Conservation (phyloP, 148 eudicot genomes). For the Cornus kousa region DNA sequence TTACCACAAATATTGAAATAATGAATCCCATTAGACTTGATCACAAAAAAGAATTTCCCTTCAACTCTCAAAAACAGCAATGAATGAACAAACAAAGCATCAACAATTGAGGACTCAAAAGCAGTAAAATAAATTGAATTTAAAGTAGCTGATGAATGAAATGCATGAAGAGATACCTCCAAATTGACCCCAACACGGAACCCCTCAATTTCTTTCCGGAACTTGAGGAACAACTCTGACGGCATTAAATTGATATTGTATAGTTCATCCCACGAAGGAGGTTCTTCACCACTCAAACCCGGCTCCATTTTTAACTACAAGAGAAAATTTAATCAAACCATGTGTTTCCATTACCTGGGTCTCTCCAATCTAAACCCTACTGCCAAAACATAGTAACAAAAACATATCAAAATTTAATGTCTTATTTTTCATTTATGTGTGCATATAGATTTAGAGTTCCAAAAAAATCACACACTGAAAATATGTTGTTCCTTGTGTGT, state of each 20-base stretch:
- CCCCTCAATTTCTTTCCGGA: slow-evolving; percentile 66
- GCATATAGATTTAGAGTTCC: too few species aligned
- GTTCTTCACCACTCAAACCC: slow-evolving; percentile 42
- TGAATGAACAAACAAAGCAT: neutral
- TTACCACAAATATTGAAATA: neutral
- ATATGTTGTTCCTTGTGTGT: too few species aligned
- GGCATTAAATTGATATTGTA: slow-evolving; percentile 72
- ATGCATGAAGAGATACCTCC: slow-evolving; percentile 46
- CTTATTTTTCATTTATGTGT: neutral
- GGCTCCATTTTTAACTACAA: slow-evolving; percentile 37
- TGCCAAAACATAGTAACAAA: neutral
- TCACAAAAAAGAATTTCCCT: neutral
- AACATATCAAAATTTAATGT: neutral
- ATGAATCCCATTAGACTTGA: neutral
- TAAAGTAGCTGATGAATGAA: neutral
- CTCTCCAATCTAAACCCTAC: neutral
- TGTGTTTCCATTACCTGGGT: neutral
- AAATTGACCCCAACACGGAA: slow-evolving; percentile 74
- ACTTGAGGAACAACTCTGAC: slow-evolving; percentile 73
- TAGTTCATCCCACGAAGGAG: slow-evolving; percentile 76
- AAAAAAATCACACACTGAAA: too few species aligned
- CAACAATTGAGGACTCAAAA: neutral
- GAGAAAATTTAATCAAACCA: slow-evolving; percentile 6
- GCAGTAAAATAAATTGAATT: neutral
- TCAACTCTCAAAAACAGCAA: neutral